These are phyloP conservation scores for Pyrenochaeta sp. DNA, from an alignment of 2,329 filamentous ascomycete genomes.

Conservation along the genomic window DNA sequence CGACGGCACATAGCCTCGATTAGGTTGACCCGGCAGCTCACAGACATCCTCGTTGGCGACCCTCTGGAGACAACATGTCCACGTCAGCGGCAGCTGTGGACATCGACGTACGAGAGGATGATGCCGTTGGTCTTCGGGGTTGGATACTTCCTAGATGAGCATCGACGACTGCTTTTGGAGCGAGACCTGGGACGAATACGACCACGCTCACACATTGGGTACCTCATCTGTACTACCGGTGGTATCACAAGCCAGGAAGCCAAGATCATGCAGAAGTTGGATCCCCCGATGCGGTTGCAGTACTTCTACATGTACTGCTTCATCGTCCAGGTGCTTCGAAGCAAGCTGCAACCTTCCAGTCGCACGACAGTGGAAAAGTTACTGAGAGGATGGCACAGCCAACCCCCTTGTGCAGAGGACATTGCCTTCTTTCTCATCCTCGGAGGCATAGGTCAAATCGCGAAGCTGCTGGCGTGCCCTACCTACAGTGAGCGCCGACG, in stretches of 20 bases:
- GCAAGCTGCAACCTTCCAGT: constrained; percentile 40
- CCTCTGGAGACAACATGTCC: constrained; percentile 32
- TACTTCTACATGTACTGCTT: constrained; percentile 50
- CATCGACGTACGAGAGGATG: constrained; percentile 46
- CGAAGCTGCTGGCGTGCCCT: constrained; percentile 42
- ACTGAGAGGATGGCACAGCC: constrained; percentile 40
- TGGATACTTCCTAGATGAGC: constrained; percentile 47
- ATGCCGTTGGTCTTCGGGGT: constrained; percentile 47
- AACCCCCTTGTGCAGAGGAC: constrained; percentile 44
- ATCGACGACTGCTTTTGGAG: constrained; percentile 39
- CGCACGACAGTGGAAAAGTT: constrained; percentile 39
- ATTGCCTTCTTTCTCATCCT: constrained; percentile 46
- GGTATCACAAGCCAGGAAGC: constrained; percentile 37
- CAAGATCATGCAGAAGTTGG: constrained; percentile 39
- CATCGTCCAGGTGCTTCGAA: constrained; percentile 42
- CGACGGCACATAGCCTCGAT: constrained; percentile 46
- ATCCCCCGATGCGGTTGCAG: constrained; percentile 42
- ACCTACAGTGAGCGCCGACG: constrained; percentile 42
- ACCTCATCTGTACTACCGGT: constrained; percentile 42
- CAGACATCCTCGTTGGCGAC: constrained; percentile 41
- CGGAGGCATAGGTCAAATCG: constrained; percentile 44
- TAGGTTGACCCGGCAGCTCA: constrained; percentile 43
- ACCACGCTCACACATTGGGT: constrained; percentile 42
- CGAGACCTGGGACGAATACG: constrained; percentile 44
- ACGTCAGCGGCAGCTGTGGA: constrained; percentile 43